phyloP scores from a whole-genome alignment of 23 red algal species.

The Agarophyton chilense region DNA sequence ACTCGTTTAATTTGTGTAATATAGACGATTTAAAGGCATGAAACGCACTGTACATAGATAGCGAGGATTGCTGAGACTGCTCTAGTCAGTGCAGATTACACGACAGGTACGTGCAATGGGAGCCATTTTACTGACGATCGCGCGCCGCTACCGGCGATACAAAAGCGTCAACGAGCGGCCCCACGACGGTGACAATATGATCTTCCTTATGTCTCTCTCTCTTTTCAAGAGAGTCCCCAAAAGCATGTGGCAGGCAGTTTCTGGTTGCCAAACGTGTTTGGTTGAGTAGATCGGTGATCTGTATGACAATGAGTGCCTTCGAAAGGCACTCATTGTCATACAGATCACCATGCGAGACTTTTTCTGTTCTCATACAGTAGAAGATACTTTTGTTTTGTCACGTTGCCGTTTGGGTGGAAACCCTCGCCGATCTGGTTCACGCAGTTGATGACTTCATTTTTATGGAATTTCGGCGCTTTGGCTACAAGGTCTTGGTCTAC shows the following conservation, averaged over 20 bases:
- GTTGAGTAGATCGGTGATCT: background rate
- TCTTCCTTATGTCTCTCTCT: no score
- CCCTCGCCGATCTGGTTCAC: slow-evolving; percentile 22
- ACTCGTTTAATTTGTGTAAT: no score
- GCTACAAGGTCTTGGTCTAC: slow-evolving; percentile 14
- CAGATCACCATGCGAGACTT: slow-evolving; percentile 18
- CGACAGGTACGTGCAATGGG: no score
- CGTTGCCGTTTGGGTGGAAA: slow-evolving; percentile 34
- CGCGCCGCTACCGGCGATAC: no score
- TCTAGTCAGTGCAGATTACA: no score
- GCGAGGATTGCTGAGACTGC: no score
- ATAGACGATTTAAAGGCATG: no score
- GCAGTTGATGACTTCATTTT: slow-evolving; percentile 30
- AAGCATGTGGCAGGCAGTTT: background rate
- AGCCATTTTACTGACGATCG: no score
- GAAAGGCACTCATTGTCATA: no score
- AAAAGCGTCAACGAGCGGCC: no score
- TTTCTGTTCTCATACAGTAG: slow-evolving; percentile 29
- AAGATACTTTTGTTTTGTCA: background rate
- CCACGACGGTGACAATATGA: no score
- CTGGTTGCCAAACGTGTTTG: background rate
- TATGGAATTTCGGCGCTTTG: background rate
- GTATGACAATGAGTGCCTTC: background rate
- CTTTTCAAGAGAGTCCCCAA: slow-evolving; percentile 8
- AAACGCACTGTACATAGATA: no score